Base-by-base conservation (phyloP, 805 yeast genomes). In the Trichomonascus vanleenenianus region DNA sequence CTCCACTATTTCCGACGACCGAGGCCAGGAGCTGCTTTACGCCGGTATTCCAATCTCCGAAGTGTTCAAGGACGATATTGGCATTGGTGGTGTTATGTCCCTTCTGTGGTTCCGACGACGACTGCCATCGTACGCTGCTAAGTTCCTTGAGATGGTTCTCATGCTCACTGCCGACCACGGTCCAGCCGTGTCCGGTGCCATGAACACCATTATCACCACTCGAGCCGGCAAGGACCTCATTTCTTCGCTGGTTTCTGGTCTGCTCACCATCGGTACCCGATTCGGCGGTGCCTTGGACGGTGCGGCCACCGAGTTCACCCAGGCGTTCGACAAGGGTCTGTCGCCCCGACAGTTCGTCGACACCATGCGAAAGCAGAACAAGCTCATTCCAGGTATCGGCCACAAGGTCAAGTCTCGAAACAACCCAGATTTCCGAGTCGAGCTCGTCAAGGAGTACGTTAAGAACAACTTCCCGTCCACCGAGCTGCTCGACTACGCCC, bases 141-240 rank as follows among this genome's bases (percentile, higher is more conserved):
- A 68, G 64, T 69, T 69, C 57, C 54, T 69, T 38, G 74, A 69
- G 55, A 69, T 69, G 74, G 74, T 69, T n/a, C 65, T 69, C 42
- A 70, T 70, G 74, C 63, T 69, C 33, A 70, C 74, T 25, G 74
- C 74, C 35, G 74, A 69, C 53, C 74, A 69, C 55, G 74, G 74
- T 46, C 74, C 74, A 16, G 74, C 74, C 39, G 74, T 69, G 14
- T 59, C 67, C 22, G 74, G 74, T 46, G 74, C 74, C 45, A 68
- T 70, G 74, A 69, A 69, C 60, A 69, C 74, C 44, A 69, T 69
- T 48, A 65, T 69, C 53, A 69, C 74, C 38, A 70, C 74, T 34
- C 66, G 74, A 50, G 74, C 74, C 19, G 74, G 74, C 43, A 70
- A 70, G 59, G 74, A 69, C 43, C 60, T 69, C 22, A 70, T 69